A percentile compares a stretch with the other conserved stretches of the same genome.
These are phyloP conservation scores for Russula foetens DNA, from an alignment of 768 basidiomycete species.

Conservation along the genomic window DNA sequence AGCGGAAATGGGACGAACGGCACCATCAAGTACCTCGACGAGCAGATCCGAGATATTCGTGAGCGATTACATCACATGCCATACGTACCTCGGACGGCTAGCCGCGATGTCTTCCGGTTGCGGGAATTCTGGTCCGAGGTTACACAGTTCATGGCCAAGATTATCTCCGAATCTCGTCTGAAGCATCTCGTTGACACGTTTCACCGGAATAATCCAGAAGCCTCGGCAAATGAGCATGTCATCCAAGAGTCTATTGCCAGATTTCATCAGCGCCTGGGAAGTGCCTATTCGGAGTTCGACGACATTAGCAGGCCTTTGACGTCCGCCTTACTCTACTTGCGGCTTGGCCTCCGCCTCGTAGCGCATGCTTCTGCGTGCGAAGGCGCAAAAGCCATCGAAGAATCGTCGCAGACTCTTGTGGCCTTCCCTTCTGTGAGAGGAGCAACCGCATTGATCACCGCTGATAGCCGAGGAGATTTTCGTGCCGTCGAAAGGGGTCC, in stretches of 20 bases:
- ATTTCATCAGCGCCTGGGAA: constrained; percentile 64
- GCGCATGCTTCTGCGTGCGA: constrained; percentile 20
- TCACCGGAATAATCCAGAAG: constrained; percentile 30
- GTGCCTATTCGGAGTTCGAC: constrained; percentile 56
- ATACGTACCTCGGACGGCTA: constrained; percentile 24
- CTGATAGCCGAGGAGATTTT: constrained; percentile 24
- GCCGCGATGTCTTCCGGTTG: constrained; percentile 40
- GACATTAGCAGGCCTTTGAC: constrained; percentile 67
- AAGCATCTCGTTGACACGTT: constrained; percentile 37
- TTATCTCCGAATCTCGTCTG: constrained; percentile 42
- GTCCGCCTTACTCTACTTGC: constrained; percentile 54
- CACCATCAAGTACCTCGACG: constrained; percentile 38
- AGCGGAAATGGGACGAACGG: constrained; percentile 51
- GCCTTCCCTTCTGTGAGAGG: constrained; percentile 48
- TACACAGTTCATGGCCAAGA: constrained; percentile 59
- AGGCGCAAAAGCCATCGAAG: neutral
- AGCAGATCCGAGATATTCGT: constrained; percentile 27
- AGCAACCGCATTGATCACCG: constrained; percentile 30
- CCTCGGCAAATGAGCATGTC: constrained; percentile 51
- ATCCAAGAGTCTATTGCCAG: constrained; percentile 73
- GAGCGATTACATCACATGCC: constrained; percentile 26
- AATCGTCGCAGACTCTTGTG: constrained; percentile 32
- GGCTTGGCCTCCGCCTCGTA: constrained; percentile 62
- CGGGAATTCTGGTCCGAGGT: constrained; percentile 72
- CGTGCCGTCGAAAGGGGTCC: constrained; percentile 24